Base-by-base conservation (phyloP, 768 basidiomycete species). In the Leccinellum luteum region DNA sequence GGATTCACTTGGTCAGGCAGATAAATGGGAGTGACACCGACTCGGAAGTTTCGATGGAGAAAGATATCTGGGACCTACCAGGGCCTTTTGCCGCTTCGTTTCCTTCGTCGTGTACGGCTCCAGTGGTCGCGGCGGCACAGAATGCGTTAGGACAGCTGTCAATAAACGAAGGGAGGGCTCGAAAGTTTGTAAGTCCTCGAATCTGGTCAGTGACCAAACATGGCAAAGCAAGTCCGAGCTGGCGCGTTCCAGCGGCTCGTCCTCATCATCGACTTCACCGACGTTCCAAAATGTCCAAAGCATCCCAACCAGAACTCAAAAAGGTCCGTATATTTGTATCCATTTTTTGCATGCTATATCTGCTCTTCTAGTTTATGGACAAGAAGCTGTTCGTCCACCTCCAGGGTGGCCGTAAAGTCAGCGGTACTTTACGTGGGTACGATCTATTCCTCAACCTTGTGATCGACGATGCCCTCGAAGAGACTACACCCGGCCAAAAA, bases 401-500 rank as follows among this genome's bases (percentile, higher is more conserved):
- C 7, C 94, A 97, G 71, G 93, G 91, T 48, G 94, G 94, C 55
- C 88, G 96, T 68, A 93, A 92, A 83, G 92, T 99, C 67, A 94
- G 92, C 77, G 97, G 97, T 54, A 87, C 86, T 14, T 78, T 99
- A 51, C 88, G 97, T 61, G 97, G 97, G 52, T 99, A 97, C 74
- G 97, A 99, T 79, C 89, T 99, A 62, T 99, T 99, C 80, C 78
- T 99, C 71, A 99, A 99, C 74, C 82, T 99, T 38, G 97, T 98
- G 63, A 86, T 99, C 73, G 97, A 98, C 73, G 92, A 98, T 69
- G 92, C 93, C 10, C 73, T 88, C 66, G 97, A 99, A 75, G 97
- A 98, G 78, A 85, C 87, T 0, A 86, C 85, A 5, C 89, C 91
- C 14, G 94, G 89, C 5, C 89, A 94, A 76, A 94, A 93, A 72